Evolutionary conservation across 345 rosid genomes (phyloP).

Genomic region (Balakata baccata): DNA sequence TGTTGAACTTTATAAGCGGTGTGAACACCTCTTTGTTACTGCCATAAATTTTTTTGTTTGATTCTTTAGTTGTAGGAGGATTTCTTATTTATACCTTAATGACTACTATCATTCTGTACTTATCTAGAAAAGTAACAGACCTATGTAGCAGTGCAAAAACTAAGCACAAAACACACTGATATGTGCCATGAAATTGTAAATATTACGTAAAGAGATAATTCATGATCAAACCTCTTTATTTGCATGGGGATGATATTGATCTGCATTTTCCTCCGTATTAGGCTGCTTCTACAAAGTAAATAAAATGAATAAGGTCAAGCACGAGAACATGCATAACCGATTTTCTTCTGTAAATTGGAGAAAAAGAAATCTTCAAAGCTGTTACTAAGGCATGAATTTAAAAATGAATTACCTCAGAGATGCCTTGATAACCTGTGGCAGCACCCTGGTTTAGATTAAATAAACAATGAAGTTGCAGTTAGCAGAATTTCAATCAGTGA

Average conservation of each 20-base stretch:
- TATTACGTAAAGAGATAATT: neutral
- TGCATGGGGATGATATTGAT: neutral
- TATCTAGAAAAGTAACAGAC: neutral
- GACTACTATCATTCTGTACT: neutral
- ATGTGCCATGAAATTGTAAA: neutral
- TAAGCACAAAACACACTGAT: neutral
- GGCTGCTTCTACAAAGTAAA: neutral
- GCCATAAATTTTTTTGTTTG: neutral
- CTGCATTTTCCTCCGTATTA: neutral
- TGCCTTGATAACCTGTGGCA: neutral
- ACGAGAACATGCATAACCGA: neutral
- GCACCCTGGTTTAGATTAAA: constrained; percentile 1
- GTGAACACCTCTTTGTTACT: neutral
- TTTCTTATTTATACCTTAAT: neutral
- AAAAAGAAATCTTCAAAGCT: neutral
- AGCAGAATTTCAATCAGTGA: neutral
- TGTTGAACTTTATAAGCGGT: neutral
- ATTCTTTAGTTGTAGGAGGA: neutral
- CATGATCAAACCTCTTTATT: constrained; percentile 3
- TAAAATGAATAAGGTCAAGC: neutral
- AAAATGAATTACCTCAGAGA: neutral
- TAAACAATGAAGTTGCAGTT: neutral
- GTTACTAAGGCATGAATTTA: neutral
- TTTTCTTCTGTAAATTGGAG: neutral
- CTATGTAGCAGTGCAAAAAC: neutral